Conservation (phyloP, 208 protist genomes). For the Acanthamoeba healyi region DNA sequence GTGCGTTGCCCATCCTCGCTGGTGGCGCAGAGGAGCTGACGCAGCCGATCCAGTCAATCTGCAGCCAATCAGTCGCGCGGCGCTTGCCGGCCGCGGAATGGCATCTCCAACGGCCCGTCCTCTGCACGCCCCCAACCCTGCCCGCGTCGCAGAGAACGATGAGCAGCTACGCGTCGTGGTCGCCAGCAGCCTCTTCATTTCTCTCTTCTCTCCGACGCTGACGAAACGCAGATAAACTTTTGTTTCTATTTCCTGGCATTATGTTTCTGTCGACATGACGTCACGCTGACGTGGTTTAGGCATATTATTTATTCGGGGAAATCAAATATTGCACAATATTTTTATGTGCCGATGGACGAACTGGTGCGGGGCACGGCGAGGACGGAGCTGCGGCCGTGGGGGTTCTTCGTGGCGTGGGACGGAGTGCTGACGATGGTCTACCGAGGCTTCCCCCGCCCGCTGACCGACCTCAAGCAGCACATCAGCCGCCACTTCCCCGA, state of each 20-base stretch:
- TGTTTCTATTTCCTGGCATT: not conserved
- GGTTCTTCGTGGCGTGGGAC: slow-evolving; percentile 64
- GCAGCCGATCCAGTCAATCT: not conserved
- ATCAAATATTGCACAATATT: not conserved
- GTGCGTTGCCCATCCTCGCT: not conserved
- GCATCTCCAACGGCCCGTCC: not conserved
- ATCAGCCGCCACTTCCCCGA: slow-evolving; percentile 38
- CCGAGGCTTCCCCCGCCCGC: slow-evolving; percentile 14
- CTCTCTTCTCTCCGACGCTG: not conserved
- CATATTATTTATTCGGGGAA: not conserved
- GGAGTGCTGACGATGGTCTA: slow-evolving; percentile 51
- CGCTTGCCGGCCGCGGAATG: too few relatives aligned
- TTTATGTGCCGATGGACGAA: not conserved
- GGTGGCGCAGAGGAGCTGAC: not conserved
- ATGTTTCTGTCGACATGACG: not conserved
- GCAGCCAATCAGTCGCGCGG: not conserved
- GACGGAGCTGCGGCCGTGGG: slow-evolving; percentile 28
- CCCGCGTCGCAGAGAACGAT: not conserved
- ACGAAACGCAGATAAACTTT: not conserved
- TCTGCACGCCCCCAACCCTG: too few relatives aligned
- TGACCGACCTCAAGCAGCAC: slow-evolving; percentile 33
- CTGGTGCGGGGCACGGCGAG: not conserved
- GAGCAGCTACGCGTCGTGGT: not conserved
- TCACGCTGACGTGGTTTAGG: not conserved
- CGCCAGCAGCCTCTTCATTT: slow-evolving; percentile 9